Conservation (phyloP, 495 filamentous ascomycete species). For the Aspergillus baeticus region DNA sequence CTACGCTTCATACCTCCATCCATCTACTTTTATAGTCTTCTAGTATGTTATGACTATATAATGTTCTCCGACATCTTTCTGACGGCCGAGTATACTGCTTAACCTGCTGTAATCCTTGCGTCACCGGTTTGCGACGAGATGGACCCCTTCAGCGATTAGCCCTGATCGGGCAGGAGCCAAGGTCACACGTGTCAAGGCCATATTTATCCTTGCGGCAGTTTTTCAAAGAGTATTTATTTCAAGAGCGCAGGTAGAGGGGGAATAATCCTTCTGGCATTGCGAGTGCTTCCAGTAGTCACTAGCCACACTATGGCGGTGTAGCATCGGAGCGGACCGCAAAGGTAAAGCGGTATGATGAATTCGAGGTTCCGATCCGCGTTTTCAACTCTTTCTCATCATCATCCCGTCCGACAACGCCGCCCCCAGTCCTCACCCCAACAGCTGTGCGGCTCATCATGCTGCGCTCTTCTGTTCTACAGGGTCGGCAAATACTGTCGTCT, state of each 20-base stretch:
- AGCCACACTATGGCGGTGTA: conserved; percentile 35
- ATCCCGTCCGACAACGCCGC: conserved; percentile 31
- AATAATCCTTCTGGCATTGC: neutral
- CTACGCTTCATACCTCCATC: conserved; percentile 24
- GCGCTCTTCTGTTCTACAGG: conserved; percentile 47
- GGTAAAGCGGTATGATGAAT: conserved; percentile 36
- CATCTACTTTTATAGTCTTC: conserved; percentile 21
- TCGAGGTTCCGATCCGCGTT: conserved; percentile 28
- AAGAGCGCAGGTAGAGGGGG: too few relatives aligned
- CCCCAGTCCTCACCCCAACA: conserved; percentile 30
- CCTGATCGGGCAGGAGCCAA: too few relatives aligned
- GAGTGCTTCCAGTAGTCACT: conserved; percentile 9
- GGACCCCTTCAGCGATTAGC: too few relatives aligned
- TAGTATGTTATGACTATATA: conserved; percentile 45
- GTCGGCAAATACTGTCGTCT: conserved; percentile 44
- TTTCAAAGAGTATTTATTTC: too few relatives aligned
- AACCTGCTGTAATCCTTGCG: neutral
- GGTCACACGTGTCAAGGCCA: too few relatives aligned
- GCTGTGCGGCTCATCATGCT: conserved; percentile 51
- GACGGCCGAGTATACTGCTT: neutral
- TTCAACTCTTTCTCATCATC: conserved; percentile 31
- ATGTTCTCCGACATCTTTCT: conserved; percentile 22
- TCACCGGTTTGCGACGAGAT: neutral
- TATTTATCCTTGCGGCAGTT: too few relatives aligned
- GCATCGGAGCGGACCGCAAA: conserved; percentile 48